Evolutionary conservation across 768 basidiomycete species (phyloP).

Genomic region (Scleroderma bovista): DNA sequence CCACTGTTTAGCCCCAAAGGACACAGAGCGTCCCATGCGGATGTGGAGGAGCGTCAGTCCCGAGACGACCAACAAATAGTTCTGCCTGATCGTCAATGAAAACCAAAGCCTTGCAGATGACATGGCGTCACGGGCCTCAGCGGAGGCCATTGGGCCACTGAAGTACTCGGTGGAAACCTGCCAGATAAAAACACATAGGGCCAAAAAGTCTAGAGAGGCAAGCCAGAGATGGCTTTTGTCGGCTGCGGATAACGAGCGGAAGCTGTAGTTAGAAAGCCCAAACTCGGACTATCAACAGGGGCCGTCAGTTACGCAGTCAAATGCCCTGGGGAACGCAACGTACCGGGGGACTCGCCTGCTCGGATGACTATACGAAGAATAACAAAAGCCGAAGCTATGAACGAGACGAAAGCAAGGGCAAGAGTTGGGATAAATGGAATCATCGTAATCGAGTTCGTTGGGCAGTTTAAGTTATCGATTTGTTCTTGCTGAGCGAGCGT

Average conservation of each 20-base stretch:
- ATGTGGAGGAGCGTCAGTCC: conserved; percentile 63
- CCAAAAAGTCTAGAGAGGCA: conserved; percentile 58
- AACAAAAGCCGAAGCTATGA: conserved; percentile 67
- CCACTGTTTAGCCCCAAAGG: conserved; percentile 68
- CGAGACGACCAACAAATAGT: conserved; percentile 58
- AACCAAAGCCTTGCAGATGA: conserved; percentile 66
- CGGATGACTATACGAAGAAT: conserved; percentile 70
- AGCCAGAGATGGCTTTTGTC: conserved; percentile 75
- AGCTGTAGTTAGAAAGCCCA: conserved; percentile 55
- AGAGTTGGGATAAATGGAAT: conserved; percentile 64
- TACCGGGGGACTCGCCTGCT: conserved; percentile 73
- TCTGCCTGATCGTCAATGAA: conserved; percentile 58
- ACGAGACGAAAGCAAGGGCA: conserved; percentile 64
- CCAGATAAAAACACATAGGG: conserved; percentile 62
- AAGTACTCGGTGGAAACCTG: conserved; percentile 50
- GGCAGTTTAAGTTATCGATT: conserved; percentile 8
- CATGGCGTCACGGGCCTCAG: conserved; percentile 42
- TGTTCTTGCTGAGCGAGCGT: conserved; percentile 17
- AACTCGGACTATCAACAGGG: conserved; percentile 56
- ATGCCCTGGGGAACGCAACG: conserved; percentile 18
- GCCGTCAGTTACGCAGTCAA: conserved; percentile 7
- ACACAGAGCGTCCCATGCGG: conserved; percentile 62
- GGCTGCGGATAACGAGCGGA: conserved; percentile 56
- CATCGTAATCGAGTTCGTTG: conserved; percentile 38
- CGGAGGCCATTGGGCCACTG: conserved; percentile 40